Percentiles rank a stretch among this genome's conserved stretches.
phyloP scores from a whole-genome alignment of 768 basidiomycete species.

The Neoboletus brunneissimus region DNA sequence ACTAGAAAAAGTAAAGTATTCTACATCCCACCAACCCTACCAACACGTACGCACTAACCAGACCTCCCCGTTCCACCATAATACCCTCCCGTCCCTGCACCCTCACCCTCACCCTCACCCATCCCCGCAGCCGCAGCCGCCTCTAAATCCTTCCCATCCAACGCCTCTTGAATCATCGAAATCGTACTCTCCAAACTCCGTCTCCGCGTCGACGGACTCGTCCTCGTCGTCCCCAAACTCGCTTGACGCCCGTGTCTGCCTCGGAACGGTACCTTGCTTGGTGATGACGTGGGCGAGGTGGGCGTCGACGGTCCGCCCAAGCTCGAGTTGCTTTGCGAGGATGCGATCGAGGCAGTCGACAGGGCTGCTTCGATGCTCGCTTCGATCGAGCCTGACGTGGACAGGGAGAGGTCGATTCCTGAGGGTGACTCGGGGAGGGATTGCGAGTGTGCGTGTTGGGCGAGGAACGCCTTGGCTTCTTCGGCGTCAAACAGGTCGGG shows the following conservation, averaged over 20 bases:
- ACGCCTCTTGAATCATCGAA: constrained; percentile 89
- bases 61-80: not conserved
- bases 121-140: not conserved
- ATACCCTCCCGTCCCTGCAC: not conserved
- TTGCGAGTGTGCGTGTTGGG: constrained; percentile 31
- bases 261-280: constrained; percentile 51
- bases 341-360: constrained; percentile 24
- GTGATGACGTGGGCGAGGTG: constrained; percentile 44
- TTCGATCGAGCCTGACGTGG: constrained; percentile 43
- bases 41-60: not conserved
- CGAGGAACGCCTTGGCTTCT: constrained; percentile 64
- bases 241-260: constrained; percentile 50
- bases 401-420: constrained; percentile 40
- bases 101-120: not conserved
- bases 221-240: constrained; percentile 88
- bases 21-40: not conserved
- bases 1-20: not conserved
- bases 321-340: constrained; percentile 24
- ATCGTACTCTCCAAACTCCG: constrained; percentile 94
- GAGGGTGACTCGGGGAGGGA: constrained; percentile 55
- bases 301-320: constrained; percentile 18
- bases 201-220: constrained; percentile 88
- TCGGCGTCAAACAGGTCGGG: constrained; percentile 87
- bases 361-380: constrained; percentile 38
- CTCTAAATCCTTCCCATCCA: constrained; percentile 66